phyloP scores from a whole-genome alignment of 2,329 filamentous ascomycete species.

The Curvularia hawaiiensis region DNA sequence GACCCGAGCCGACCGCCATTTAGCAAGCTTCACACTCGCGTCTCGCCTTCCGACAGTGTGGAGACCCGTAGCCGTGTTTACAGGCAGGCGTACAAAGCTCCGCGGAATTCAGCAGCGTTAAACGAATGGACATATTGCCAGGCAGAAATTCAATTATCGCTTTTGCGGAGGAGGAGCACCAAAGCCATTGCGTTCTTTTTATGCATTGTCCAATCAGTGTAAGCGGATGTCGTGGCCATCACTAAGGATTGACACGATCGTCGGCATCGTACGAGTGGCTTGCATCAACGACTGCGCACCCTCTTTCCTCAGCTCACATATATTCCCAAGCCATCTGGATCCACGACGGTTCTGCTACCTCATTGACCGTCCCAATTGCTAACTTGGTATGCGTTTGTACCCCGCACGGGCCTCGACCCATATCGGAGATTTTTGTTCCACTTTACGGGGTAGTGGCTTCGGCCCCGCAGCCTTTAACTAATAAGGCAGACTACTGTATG shows the following conservation, averaged over 20 bases:
- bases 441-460: conserved; percentile 9
- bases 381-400: neutral
- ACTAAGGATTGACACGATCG: neutral
- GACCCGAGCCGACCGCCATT: neutral
- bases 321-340: neutral
- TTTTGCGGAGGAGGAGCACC: neutral
- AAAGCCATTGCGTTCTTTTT: conserved; percentile 2
- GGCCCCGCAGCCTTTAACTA: conserved; percentile 8
- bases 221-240: neutral
- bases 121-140: neutral
- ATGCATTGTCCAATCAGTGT: conserved; percentile 1
- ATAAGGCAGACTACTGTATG: conserved; percentile 2
- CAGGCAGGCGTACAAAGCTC: neutral
- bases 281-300: neutral
- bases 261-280: neutral
- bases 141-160: neutral
- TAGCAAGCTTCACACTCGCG: neutral
- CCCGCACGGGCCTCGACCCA: neutral
- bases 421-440: neutral
- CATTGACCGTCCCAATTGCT: neutral
- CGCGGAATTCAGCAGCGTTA: neutral
- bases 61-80: neutral
- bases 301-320: neutral
- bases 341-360: neutral
- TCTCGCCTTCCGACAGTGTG: too few relatives aligned